Evolutionary conservation across 345 rosid genomes (phyloP).

Genomic region (Nasturtium officinale): DNA sequence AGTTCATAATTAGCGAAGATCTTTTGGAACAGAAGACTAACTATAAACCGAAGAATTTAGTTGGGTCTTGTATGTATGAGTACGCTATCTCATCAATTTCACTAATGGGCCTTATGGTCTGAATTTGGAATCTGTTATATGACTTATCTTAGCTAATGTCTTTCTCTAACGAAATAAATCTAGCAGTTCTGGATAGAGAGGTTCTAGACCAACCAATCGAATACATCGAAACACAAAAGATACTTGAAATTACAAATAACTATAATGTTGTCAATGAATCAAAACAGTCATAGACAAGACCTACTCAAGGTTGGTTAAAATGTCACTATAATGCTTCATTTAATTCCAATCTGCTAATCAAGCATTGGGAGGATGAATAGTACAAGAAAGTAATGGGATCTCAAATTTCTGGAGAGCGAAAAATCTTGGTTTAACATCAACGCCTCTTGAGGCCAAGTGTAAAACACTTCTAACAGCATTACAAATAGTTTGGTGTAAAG

Average conservation of each 20-base stretch:
- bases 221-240: background rate
- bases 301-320: too few species aligned
- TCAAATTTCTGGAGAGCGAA: too few species aligned
- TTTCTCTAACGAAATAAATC: background rate
- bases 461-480: too few species aligned
- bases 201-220: background rate
- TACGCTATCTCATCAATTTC: background rate
- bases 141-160: background rate
- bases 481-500: too few species aligned
- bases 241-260: background rate
- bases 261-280: too few species aligned
- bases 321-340: too few species aligned
- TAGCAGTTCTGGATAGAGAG: background rate
- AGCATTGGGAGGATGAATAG: too few species aligned
- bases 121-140: background rate
- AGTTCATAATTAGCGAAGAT: background rate
- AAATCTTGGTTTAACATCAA: too few species aligned
- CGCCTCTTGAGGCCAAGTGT: too few species aligned
- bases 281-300: too few species aligned
- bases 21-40: background rate
- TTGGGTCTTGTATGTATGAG: background rate
- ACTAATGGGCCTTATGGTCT: constrained; percentile 20
- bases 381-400: too few species aligned
- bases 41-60: background rate
- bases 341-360: too few species aligned